Percentiles rank a stretch among this genome's conserved stretches.
phyloP scores from a whole-genome alignment of 441 rosid species.

The Croton laevigatus region DNA sequence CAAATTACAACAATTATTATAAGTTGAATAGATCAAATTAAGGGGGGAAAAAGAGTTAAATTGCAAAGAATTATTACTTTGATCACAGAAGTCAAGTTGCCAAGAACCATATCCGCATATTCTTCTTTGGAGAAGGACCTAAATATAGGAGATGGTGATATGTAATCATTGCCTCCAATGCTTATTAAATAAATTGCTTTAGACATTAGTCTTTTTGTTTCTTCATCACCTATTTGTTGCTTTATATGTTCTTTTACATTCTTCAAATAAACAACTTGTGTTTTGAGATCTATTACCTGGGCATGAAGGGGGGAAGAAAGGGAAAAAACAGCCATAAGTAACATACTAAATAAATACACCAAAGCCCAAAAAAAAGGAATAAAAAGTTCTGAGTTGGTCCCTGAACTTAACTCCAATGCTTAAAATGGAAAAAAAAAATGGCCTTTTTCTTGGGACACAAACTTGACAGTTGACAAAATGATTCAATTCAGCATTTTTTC shows the following conservation, averaged over 20 bases:
- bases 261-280: constrained; percentile 26
- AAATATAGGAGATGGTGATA: constrained; percentile 23
- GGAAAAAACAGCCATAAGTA: neutral
- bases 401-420: too few species aligned
- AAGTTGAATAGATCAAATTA: too few species aligned
- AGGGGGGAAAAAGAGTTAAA: too few species aligned
- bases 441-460: too few species aligned
- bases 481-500: too few species aligned
- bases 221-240: constrained; percentile 36
- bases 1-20: neutral
- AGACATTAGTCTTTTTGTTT: constrained; percentile 27
- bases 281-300: constrained; percentile 37
- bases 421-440: too few species aligned
- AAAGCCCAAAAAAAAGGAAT: too few species aligned
- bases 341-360: too few species aligned
- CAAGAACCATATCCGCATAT: constrained; percentile 24
- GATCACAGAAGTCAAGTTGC: constrained; percentile 23
- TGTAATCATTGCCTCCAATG: constrained; percentile 44
- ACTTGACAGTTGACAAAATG: too few species aligned
- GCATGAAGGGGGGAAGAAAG: too few species aligned
- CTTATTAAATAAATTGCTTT: constrained; percentile 40
- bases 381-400: too few species aligned
- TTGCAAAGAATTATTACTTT: constrained; percentile 11
- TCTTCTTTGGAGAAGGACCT: constrained; percentile 26
- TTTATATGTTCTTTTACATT: constrained; percentile 29